A percentile compares a stretch with the other conserved stretches of the same genome.
phyloP scores from a whole-genome alignment of 208 protist genomes.

The Hexamita inflata region DNA sequence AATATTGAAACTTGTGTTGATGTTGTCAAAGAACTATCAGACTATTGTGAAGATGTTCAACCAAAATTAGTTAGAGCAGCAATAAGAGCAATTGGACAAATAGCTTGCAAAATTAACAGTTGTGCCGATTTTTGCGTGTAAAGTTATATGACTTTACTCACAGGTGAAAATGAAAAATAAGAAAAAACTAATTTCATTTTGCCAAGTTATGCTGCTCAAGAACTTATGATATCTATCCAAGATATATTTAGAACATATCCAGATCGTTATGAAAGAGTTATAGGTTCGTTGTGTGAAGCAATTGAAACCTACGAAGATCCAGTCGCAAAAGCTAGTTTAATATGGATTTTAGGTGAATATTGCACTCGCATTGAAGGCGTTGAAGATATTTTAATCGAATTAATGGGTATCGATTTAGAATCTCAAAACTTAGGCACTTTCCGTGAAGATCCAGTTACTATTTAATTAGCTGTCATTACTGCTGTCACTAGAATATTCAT shows the following conservation, averaged over 20 bases:
- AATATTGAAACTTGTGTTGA: background rate
- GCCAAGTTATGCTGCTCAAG: constrained; percentile 24
- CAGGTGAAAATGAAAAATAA: background rate
- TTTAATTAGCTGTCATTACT: constrained; percentile 38
- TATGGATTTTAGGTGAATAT: constrained; percentile 45
- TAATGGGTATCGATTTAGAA: background rate
- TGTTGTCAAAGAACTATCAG: constrained; percentile 3
- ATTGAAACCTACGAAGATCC: constrained; percentile 30
- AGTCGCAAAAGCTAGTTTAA: constrained; percentile 31
- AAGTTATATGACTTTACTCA: background rate
- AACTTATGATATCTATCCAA: constrained; percentile 26
- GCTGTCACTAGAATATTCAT: constrained; percentile 35
- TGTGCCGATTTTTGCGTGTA: background rate
- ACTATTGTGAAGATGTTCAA: constrained; percentile 7
- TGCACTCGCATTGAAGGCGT: constrained; percentile 34
- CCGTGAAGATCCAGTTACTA: background rate
- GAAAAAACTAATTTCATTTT: constrained; percentile 8
- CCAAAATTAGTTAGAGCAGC: background rate
- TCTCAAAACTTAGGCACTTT: background rate
- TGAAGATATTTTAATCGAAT: constrained; percentile 25
- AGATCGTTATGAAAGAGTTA: constrained; percentile 30
- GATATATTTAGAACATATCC: constrained; percentile 39
- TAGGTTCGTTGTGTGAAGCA: constrained; percentile 28
- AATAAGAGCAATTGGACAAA: background rate
- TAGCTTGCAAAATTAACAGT: background rate